Conservation (phyloP, 192 early-diverging fungal species). For the Jimgerdemannia lactiflua region DNA sequence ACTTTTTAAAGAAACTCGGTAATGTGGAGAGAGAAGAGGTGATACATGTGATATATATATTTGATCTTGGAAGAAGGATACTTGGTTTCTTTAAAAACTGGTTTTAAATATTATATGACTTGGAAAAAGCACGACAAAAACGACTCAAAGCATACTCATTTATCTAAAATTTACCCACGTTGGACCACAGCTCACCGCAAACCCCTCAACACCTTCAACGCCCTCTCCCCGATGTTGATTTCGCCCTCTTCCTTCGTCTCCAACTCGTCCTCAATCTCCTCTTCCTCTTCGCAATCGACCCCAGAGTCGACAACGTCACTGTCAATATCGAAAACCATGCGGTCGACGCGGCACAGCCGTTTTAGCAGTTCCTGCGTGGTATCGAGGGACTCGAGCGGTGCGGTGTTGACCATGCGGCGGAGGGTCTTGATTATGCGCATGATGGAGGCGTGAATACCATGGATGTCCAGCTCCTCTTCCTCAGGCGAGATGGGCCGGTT, state of each 20-base stretch:
- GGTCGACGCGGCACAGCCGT: conserved; percentile 15
- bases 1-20: no score
- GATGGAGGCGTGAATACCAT: not conserved
- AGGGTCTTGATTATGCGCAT: not conserved
- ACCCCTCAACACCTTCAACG: not conserved
- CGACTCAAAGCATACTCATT: no score
- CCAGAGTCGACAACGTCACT: not conserved
- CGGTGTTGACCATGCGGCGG: conserved; percentile 23
- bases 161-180: not conserved
- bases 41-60: no score
- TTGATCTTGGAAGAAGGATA: no score
- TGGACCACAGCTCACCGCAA: not conserved
- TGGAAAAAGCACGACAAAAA: no score
- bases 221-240: not conserved
- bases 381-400: conserved; percentile 12
- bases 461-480: not conserved
- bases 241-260: not conserved
- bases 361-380: conserved; percentile 16
- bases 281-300: not conserved
- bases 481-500: not conserved
- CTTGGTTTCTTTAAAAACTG: no score
- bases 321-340: conserved; percentile 2
- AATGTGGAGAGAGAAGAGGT: no score
- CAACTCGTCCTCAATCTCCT: not conserved
- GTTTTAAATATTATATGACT: no score